Base-by-base conservation (phyloP, 495 filamentous ascomycete species). In the Aspergillus incahuasiensis region DNA sequence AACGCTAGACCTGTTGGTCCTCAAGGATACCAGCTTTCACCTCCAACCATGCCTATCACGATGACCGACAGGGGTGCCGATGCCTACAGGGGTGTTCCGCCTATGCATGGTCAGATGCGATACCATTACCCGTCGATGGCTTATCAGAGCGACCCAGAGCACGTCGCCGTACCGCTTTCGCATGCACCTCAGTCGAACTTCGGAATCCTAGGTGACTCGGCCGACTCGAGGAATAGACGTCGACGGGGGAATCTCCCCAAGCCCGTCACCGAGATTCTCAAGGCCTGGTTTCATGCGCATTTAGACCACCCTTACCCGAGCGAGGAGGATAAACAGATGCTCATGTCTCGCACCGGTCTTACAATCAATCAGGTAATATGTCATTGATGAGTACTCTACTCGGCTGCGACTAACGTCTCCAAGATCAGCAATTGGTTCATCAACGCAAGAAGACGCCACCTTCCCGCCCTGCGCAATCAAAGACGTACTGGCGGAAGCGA, bases 391-490 rank as follows among this genome's bases (percentile, higher is more conserved):
- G 18, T 24, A 7, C 38, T 34, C 40, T 6, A 4, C 15, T n/a
- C 42, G 18, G 15, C 18, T 20, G 20, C 12, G 0, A 9, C 51
- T 50, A 47, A 54, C 12, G 12, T 24, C 24, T 4, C 2, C 3
- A 45, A 95, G 82, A 89, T 96, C 50, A 91, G 88, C 57, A 96
- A 96, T 64, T 96, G 91, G 91, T 96, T 95, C 68, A 96, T 96
- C 69, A 96, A 95, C 62, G 90, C 90, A 9, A 80, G 91, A 49
- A 79, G 91, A 43, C 83, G 91, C 40, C 85, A 90, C 57, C 69
- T 92, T n/a, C 89, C 89, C 16, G 72, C 71, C 19, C 72, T 90
- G 53, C 76, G 84, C 22, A 84, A 82, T 45, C 78, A 82, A 52
- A 72, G 75, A 66, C 75, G 75, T 18, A 73, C 63, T 24, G 70